A percentile compares a stretch with the other conserved stretches of the same genome.
Conservation (phyloP, 179 eudicot species). For the Silene noctiflora region DNA sequence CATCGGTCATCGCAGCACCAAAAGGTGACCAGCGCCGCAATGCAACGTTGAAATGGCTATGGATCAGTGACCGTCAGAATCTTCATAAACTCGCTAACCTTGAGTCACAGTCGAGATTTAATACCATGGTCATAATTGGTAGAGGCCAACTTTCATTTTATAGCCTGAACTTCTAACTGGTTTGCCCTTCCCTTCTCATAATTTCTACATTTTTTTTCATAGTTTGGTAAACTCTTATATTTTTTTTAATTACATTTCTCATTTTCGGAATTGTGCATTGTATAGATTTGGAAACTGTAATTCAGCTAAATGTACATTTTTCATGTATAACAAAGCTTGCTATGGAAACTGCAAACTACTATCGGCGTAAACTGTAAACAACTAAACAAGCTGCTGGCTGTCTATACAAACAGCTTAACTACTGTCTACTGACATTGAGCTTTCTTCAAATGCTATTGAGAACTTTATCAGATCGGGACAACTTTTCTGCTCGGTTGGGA, state of each 20-base stretch:
- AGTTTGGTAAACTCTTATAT: too few relatives aligned
- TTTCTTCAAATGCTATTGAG: not conserved
- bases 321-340: not conserved
- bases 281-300: slow-evolving; percentile 6
- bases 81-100: not conserved
- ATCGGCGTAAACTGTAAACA: not conserved
- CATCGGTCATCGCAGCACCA: not conserved
- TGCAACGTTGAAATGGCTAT: not conserved
- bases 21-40: not conserved
- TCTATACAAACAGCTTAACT: not conserved
- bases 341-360: not conserved
- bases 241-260: not conserved
- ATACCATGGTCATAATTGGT: slow-evolving; percentile 13
- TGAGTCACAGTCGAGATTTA: not conserved
- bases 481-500: not conserved
- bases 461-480: not conserved
- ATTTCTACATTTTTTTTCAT: not conserved
- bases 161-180: slow-evolving; percentile 11
- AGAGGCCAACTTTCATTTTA: slow-evolving; percentile 6
- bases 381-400: not conserved
- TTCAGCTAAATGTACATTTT: slow-evolving; percentile 8
- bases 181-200: not conserved
- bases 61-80: not conserved
- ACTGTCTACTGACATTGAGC: not conserved
- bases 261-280: not conserved